Evolutionary conservation across 108 stramenopile species (phyloP).

Genomic region (Cyclotella cryptica): DNA sequence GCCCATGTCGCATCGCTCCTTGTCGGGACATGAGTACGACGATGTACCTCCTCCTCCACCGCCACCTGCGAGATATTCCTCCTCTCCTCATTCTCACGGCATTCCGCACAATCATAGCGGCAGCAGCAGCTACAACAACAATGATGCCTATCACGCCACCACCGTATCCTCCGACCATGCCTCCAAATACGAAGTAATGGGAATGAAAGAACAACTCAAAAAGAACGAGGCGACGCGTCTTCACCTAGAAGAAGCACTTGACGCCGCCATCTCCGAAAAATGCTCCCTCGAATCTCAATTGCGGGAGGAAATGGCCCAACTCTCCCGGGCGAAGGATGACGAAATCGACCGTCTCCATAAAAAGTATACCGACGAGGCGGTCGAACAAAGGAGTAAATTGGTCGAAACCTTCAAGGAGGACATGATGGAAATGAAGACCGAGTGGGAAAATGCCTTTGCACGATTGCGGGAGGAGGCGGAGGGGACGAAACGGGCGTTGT

Average conservation of each 20-base stretch:
- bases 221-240: constrained; percentile 19
- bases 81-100: background rate
- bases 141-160: background rate
- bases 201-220: constrained; percentile 38
- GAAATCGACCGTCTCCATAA: constrained; percentile 11
- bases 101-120: background rate
- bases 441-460: constrained; percentile 38
- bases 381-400: constrained; percentile 22
- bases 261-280: constrained; percentile 17
- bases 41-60: background rate
- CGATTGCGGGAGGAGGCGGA: constrained; percentile 41
- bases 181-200: constrained; percentile 34
- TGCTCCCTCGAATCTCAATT: background rate
- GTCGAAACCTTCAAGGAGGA: constrained; percentile 45
- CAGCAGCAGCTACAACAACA: background rate
- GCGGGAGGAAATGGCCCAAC: constrained; percentile 3
- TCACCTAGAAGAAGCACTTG: constrained; percentile 12
- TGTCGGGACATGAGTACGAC: too few species aligned
- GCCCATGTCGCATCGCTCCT: background rate
- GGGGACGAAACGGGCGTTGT: constrained; percentile 22
- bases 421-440: constrained; percentile 48
- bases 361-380: constrained; percentile 19
- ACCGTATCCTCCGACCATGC: background rate
- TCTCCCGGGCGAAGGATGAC: background rate
- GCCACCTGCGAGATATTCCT: background rate